Conservation (phyloP, 2,329 filamentous ascomycete species). For the Pseudomassariella vexata region DNA sequence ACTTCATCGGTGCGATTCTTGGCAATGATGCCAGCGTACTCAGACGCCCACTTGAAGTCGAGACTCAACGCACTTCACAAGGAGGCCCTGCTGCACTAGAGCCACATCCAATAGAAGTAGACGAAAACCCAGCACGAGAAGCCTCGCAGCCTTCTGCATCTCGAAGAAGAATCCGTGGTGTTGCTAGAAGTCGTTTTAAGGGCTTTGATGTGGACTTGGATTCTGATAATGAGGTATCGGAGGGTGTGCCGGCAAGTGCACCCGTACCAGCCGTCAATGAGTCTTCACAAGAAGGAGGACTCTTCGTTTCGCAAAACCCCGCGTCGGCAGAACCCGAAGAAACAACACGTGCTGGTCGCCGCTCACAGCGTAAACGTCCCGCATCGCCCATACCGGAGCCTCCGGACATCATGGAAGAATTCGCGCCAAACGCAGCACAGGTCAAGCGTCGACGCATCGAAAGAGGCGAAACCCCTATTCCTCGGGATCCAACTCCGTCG, state of each 20-base stretch:
- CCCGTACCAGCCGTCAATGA: conserved; percentile 16
- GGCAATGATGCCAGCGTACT: conserved; percentile 70
- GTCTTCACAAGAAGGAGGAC: conserved; percentile 36
- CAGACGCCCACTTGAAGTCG: conserved; percentile 59
- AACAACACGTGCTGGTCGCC: conserved; percentile 12
- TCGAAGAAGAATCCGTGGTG: conserved; percentile 30
- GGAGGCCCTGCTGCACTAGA: conserved; percentile 8
- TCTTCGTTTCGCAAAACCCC: conserved; percentile 52
- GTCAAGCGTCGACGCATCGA: conserved; percentile 74
- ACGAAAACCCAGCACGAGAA: conserved; percentile 11
- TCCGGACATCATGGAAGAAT: conserved; percentile 60
- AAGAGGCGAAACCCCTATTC: conserved; percentile 42
- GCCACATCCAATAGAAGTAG: conserved; percentile 17
- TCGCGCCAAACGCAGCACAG: conserved; percentile 71
- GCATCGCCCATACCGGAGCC: conserved; percentile 33
- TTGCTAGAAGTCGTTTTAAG: conserved; percentile 58
- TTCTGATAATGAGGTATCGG: conserved; percentile 28
- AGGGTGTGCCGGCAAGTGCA: conserved; percentile 6
- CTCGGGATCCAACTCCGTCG: conserved; percentile 22
- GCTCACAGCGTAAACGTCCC: conserved; percentile 38
- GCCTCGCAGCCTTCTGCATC: conserved; percentile 11
- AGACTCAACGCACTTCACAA: conserved; percentile 25
- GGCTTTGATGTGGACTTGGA: conserved; percentile 49
- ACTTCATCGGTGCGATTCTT: conserved; percentile 86
- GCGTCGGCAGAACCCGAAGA: conserved; percentile 18